Evolutionary conservation across 2,329 filamentous ascomycete species (phyloP).

Genomic region (Teratosphaeria destructans): DNA sequence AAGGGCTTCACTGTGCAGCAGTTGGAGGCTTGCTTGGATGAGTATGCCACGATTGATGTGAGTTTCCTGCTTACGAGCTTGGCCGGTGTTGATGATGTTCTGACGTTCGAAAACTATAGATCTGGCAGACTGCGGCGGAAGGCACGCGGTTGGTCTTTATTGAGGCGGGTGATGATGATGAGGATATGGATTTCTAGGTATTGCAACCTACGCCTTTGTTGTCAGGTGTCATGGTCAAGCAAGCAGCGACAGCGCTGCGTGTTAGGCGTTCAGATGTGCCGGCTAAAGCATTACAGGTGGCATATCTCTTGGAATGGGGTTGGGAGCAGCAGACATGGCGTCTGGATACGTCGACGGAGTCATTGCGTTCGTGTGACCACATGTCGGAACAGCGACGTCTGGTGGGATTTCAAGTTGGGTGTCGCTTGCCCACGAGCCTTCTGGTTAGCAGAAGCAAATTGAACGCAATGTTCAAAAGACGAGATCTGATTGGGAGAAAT

Average conservation of each 20-base stretch:
- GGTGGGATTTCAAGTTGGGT: background rate
- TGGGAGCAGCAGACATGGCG: too few species aligned
- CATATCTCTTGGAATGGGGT: too few species aligned
- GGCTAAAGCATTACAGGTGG: too few species aligned
- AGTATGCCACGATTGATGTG: slow-evolving; percentile 82
- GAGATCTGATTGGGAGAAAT: background rate
- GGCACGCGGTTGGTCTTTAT: slow-evolving; percentile 46
- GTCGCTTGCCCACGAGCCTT: too few species aligned
- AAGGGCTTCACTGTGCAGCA: slow-evolving; percentile 97
- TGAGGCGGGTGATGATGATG: slow-evolving; percentile 39
- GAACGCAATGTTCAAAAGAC: background rate
- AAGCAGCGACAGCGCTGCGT: background rate
- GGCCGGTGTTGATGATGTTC: slow-evolving; percentile 8
- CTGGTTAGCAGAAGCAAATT: background rate
- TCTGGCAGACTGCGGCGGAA: slow-evolving; percentile 47
- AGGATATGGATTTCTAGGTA: slow-evolving; percentile 18
- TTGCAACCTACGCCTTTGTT: background rate
- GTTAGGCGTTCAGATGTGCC: background rate
- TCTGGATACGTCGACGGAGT: too few species aligned
- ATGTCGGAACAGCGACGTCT: background rate
- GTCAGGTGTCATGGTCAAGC: background rate
- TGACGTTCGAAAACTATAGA: slow-evolving; percentile 28
- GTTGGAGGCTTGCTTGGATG: slow-evolving; percentile 73
- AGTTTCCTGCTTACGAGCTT: slow-evolving; percentile 38
- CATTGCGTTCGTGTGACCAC: background rate